Conservation (phyloP, 2,329 filamentous ascomycete species). For the Cercospora zeina region DNA sequence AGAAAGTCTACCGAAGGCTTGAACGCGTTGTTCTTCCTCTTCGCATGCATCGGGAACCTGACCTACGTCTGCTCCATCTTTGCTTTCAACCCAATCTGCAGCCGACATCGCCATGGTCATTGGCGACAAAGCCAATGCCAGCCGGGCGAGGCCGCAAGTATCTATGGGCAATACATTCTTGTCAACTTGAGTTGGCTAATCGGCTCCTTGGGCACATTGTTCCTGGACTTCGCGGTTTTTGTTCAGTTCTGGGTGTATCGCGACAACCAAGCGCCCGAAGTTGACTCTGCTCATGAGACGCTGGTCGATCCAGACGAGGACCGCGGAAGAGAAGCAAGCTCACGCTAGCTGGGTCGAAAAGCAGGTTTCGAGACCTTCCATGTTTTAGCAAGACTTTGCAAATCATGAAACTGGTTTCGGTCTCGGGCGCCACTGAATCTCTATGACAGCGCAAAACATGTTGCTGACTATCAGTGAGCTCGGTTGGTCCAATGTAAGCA, state of each 20-base stretch:
- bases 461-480: neutral
- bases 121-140: conserved; percentile 54
- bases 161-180: conserved; percentile 80
- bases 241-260: conserved; percentile 87
- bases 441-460: neutral
- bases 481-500: conserved; percentile 13
- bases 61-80: conserved; percentile 92
- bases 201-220: conserved; percentile 82
- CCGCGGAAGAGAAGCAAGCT: conserved; percentile 34
- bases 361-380: neutral
- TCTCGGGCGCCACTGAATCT: neutral
- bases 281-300: conserved; percentile 19
- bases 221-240: conserved; percentile 84
- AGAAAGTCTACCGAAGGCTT: conserved; percentile 93
- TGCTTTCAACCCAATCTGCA: conserved; percentile 77
- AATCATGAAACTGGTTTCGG: neutral
- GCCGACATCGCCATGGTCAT: conserved; percentile 37
- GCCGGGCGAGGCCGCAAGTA: conserved; percentile 61
- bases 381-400: neutral
- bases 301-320: conserved; percentile 30
- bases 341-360: conserved; percentile 21
- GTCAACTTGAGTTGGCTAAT: conserved; percentile 90
- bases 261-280: conserved; percentile 33
- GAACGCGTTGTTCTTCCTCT: conserved; percentile 91
- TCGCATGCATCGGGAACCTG: conserved; percentile 91